These are phyloP conservation scores for Sporobolomyces roseus DNA, from an alignment of 768 basidiomycete genomes.

Conservation along the genomic window DNA sequence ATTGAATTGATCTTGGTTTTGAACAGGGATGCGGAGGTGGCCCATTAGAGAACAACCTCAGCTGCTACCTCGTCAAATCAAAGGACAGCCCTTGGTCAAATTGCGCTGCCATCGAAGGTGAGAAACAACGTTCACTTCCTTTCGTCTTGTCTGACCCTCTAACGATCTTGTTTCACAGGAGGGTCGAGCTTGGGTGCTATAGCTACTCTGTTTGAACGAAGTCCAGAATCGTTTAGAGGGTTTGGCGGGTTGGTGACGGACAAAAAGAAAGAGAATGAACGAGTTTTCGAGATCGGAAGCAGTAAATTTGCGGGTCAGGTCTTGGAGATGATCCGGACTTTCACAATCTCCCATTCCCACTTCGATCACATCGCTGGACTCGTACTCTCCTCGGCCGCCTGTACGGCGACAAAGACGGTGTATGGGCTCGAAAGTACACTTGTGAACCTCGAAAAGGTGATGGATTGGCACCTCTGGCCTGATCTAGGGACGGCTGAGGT, in stretches of 20 bases:
- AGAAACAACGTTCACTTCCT: too few species aligned
- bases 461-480: constrained; percentile 79
- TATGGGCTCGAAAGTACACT: constrained; percentile 62
- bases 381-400: constrained; percentile 77
- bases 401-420: constrained; percentile 57
- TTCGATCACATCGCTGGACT: constrained; percentile 83
- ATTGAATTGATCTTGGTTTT: background rate
- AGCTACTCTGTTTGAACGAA: constrained; percentile 57
- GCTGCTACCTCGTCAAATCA: constrained; percentile 83
- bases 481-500: constrained; percentile 63
- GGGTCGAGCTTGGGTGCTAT: constrained; percentile 85
- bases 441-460: constrained; percentile 65
- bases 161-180: constrained; percentile 47
- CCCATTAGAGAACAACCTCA: constrained; percentile 81
- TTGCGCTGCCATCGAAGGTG: constrained; percentile 71
- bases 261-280: background rate
- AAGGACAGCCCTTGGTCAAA: constrained; percentile 71
- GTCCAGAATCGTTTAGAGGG: constrained; percentile 50
- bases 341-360: constrained; percentile 82
- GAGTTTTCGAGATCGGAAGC: constrained; percentile 10
- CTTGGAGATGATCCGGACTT: constrained; percentile 61
- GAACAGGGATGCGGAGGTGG: constrained; percentile 72
- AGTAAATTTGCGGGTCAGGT: constrained; percentile 53
- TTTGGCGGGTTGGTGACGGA: constrained; percentile 17
- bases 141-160: background rate